Percentiles rank a stretch among this genome's conserved stretches.
These are phyloP conservation scores for Coemansia sp. DNA, from an alignment of 192 early-diverging fungal genomes.

Conservation along the genomic window DNA sequence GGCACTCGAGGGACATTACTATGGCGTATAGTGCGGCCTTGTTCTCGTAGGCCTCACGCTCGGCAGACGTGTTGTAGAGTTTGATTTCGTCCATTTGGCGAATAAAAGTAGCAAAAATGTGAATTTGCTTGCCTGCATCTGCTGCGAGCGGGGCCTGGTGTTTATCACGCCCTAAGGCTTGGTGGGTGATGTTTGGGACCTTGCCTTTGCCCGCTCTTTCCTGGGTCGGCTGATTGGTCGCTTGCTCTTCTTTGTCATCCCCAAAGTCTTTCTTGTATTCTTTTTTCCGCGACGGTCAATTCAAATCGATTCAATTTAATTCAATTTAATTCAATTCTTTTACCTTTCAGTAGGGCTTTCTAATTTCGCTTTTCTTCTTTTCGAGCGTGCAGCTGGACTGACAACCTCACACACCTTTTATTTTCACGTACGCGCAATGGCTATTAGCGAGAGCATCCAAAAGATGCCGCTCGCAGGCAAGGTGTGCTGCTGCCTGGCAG, in stretches of 20 bases:
- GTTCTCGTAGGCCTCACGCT: conserved; percentile 89
- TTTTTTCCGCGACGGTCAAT: conserved; percentile 2
- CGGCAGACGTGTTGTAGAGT: conserved; percentile 77
- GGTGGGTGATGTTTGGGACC: neutral
- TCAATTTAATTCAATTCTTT: neutral
- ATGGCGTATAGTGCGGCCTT: conserved; percentile 92
- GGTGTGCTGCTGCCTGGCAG: conserved; percentile 41
- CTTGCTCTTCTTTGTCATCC: neutral
- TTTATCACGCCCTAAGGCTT: neutral
- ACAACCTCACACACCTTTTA: neutral
- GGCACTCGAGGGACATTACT: conserved; percentile 83
- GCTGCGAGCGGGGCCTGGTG: neutral
- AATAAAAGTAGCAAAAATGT: neutral
- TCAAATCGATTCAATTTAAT: neutral
- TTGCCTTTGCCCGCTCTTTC: neutral
- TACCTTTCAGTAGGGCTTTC: neutral
- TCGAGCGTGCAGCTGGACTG: conserved; percentile 3
- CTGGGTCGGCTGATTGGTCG: neutral
- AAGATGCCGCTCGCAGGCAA: conserved; percentile 49
- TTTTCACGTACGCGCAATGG: conserved; percentile 21
- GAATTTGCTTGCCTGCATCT: neutral
- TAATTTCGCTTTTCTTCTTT: conserved; percentile 8
- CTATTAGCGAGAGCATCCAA: conserved; percentile 50
- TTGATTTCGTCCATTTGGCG: conserved; percentile 61
- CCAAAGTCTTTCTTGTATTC: neutral